Evolutionary conservation across 208 protist genomes (phyloP).

Genomic region (Perkinsela sp.): DNA sequence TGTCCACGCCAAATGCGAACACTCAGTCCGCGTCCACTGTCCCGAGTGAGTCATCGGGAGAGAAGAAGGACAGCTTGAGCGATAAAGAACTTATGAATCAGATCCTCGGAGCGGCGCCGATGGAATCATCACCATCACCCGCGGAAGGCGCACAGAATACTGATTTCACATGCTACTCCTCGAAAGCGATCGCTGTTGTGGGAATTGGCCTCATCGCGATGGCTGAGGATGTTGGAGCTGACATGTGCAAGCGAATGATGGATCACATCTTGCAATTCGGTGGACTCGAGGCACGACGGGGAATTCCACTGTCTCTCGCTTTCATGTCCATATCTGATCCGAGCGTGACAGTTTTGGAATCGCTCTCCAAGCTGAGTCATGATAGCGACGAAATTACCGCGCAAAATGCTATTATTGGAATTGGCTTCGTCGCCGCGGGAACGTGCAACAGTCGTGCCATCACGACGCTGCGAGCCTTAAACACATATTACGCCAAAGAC

Average conservation of each 20-base stretch:
- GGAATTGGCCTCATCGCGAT: conserved; percentile 90
- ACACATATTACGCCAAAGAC: conserved; percentile 84
- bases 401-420: conserved; percentile 76
- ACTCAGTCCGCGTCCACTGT: background rate
- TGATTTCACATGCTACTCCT: background rate
- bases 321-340: conserved; percentile 83
- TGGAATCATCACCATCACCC: background rate
- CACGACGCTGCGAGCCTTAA: conserved; percentile 70
- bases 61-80: conserved; percentile 19
- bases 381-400: conserved; percentile 77
- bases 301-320: conserved; percentile 90
- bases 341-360: conserved; percentile 82
- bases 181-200: conserved; percentile 66
- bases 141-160: background rate
- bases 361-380: conserved; percentile 85
- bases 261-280: conserved; percentile 71
- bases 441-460: conserved; percentile 92
- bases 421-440: conserved; percentile 80
- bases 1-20: background rate
- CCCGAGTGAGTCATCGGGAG: conserved; percentile 3
- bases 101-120: background rate
- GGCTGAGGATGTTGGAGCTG: conserved; percentile 84
- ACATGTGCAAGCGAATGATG: conserved; percentile 87
- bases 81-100: conserved; percentile 12
- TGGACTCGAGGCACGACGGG: conserved; percentile 40